phyloP scores from a whole-genome alignment of 2,329 filamentous ascomycete genomes.

The Neonectria magnoliae region DNA sequence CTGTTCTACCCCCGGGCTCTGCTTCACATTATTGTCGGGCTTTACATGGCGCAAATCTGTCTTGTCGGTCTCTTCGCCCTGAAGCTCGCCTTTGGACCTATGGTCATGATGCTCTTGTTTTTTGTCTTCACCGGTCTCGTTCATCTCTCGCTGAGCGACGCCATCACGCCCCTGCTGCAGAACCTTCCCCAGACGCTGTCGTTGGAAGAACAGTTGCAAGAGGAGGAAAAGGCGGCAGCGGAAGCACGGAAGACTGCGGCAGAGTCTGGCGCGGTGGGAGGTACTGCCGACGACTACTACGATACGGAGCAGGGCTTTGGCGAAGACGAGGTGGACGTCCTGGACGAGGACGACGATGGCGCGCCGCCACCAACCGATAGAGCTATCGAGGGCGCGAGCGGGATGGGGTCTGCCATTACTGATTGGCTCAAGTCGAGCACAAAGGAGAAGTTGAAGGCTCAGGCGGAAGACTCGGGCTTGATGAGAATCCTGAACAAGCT shows the following conservation, averaged over 20 bases:
- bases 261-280: conserved; percentile 31
- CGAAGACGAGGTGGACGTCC: conserved; percentile 42
- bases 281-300: conserved; percentile 49
- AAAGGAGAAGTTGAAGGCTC: conserved; percentile 45
- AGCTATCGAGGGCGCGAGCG: conserved; percentile 52
- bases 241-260: conserved; percentile 39
- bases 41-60: conserved; percentile 85
- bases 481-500: conserved; percentile 42
- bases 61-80: conserved; percentile 87
- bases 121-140: conserved; percentile 80
- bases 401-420: conserved; percentile 45
- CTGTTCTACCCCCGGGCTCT: conserved; percentile 88
- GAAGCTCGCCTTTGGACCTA: conserved; percentile 70
- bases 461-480: conserved; percentile 41
- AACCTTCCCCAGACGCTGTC: conserved; percentile 81
- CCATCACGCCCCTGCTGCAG: conserved; percentile 78
- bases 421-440: conserved; percentile 51
- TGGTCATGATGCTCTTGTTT: conserved; percentile 80
- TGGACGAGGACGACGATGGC: conserved; percentile 42
- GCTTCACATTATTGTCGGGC: conserved; percentile 83
- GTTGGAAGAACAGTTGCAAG: conserved; percentile 60
- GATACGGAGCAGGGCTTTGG: conserved; percentile 49
- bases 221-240: conserved; percentile 60
- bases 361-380: conserved; percentile 41
- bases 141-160: conserved; percentile 77